Evolutionary conservation across 495 filamentous ascomycete genomes (phyloP), one percentile per base, ranked within the genome.

Genomic region (Thermothielavioides terrestris): DNA sequence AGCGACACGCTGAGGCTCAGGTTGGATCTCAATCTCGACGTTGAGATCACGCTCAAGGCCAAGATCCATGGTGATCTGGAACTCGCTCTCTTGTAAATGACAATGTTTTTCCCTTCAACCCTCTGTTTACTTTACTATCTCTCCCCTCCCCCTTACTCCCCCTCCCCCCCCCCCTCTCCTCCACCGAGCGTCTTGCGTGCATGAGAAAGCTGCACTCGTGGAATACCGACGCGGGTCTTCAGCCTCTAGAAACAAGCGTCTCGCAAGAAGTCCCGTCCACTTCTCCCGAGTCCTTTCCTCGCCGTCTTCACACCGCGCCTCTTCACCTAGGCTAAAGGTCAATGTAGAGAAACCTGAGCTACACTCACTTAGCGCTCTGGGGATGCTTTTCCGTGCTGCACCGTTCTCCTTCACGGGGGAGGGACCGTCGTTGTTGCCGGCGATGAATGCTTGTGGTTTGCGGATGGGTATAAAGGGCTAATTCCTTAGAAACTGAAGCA

Each of bases 1-100:
- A 67, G 60, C 48, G 82, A 90, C 60, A 84, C 89, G 58, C 62
- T 95, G 47, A 68, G 82, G 49, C 61, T 95, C 60, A 71, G 89
- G 45, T 67, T 95, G 48, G 88, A 94, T 61, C 66, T 94, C 41
- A 94, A 94, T 64, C 69, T 95, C 43, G 89, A 95, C 60, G 80
- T 94, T 57, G 85, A 94, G 73, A 82, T 95, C 35, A 84, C 89
- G 50, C 75, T 95, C 26, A 94, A 94, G 77, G 89, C 89, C 20
- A 90, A 87, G 73, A 91, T 95, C 66, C 85, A 91, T 58, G 88
- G 89, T 66, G 89, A 94, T 75, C 71, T 94, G 53, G 87, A 85
- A 30, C 63, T 95, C 52, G 85, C 84, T 49, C 75, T 95, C 59
- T 76, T 95, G 88, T 91, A 72, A 75, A 85, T 68, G 20, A 17